Conservation (phyloP, 768 basidiomycete species). For the Leccinum boreale region DNA sequence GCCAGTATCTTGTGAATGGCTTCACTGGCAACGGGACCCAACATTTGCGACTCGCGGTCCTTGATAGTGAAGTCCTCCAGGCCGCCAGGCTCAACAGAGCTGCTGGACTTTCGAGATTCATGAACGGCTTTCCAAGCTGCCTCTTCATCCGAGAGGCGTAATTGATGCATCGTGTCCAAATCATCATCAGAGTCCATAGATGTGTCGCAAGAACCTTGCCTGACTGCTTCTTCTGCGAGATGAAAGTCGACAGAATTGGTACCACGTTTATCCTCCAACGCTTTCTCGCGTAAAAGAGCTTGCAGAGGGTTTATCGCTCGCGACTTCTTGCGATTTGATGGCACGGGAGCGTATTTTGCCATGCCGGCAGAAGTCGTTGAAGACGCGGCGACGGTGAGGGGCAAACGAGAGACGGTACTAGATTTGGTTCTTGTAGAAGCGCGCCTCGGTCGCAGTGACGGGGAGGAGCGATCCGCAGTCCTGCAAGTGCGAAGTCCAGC, state of each 20-base stretch:
- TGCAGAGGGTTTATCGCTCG: slow-evolving; percentile 48
- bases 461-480: neutral
- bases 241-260: slow-evolving; percentile 40
- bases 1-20: slow-evolving; percentile 45
- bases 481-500: neutral
- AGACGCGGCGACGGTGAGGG: slow-evolving; percentile 10
- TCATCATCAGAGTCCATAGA: slow-evolving; percentile 14
- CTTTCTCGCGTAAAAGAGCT: slow-evolving; percentile 53
- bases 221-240: slow-evolving; percentile 43
- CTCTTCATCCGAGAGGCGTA: slow-evolving; percentile 34
- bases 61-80: slow-evolving; percentile 38
- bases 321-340: slow-evolving; percentile 18
- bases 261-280: slow-evolving; percentile 26
- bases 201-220: slow-evolving; percentile 29
- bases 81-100: slow-evolving; percentile 1
- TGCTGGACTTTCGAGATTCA: slow-evolving; percentile 20
- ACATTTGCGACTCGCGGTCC: slow-evolving; percentile 27
- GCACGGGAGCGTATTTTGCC: neutral
- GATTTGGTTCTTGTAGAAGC: slow-evolving; percentile 21
- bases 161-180: slow-evolving; percentile 15
- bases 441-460: slow-evolving; percentile 9
- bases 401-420: slow-evolving; percentile 5
- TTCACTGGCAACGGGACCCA: slow-evolving; percentile 35
- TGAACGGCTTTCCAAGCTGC: slow-evolving; percentile 39
- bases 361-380: neutral